Evolutionary conservation across 441 rosid species (phyloP).

Genomic region (Iberis amara): DNA sequence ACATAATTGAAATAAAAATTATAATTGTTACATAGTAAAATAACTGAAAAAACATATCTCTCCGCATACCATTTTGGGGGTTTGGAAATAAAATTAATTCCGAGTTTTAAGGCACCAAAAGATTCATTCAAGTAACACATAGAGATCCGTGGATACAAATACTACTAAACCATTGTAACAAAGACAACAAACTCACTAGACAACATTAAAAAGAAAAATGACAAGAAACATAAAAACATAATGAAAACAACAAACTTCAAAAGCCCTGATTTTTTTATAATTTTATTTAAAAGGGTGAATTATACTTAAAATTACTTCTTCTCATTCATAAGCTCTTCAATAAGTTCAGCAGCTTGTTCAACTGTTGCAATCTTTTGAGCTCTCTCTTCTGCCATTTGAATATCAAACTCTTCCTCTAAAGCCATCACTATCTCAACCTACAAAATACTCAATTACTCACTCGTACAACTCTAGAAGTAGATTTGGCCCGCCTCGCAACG

Average conservation of each 20-base stretch:
- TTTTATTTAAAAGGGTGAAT: not conserved
- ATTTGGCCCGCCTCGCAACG: no score
- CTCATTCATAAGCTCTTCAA: constrained; percentile 50
- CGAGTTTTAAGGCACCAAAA: no score
- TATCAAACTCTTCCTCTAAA: constrained; percentile 64
- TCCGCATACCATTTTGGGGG: no score
- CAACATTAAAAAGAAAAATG: no score
- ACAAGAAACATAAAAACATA: no score
- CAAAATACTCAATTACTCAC: not conserved
- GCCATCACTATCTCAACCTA: constrained; percentile 93
- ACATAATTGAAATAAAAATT: no score
- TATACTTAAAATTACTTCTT: constrained; percentile 19
- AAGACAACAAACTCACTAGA: constrained; percentile 7
- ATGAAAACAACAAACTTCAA: no score
- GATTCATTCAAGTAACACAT: no score
- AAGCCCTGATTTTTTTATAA: not conserved
- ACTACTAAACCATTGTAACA: constrained; percentile 8
- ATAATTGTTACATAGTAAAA: no score
- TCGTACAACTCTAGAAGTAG: no score
- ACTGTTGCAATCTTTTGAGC: constrained; percentile 63
- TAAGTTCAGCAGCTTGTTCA: constrained; percentile 73
- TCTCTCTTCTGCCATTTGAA: constrained; percentile 65
- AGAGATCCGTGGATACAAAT: constrained; percentile 17
- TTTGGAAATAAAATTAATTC: no score
- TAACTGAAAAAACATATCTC: no score